These are phyloP conservation scores for Jimgerdemannia lactiflua DNA, from an alignment of 192 early-diverging fungal species.

Conservation along the genomic window DNA sequence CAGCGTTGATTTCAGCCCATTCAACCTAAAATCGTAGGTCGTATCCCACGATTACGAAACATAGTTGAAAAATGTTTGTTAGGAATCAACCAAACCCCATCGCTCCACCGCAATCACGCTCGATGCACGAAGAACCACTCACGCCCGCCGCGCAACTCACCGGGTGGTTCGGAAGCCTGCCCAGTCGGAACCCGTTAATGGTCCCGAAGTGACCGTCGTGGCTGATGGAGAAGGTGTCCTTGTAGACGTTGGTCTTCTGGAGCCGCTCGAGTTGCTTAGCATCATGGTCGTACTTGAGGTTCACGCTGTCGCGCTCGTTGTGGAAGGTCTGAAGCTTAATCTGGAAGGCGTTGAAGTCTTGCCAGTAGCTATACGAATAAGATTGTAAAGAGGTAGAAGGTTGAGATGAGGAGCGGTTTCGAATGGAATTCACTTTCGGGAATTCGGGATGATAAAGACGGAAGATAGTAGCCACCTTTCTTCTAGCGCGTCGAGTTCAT, in stretches of 20 bases:
- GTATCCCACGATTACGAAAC: neutral
- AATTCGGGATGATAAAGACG: neutral
- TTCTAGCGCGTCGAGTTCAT: slow-evolving; percentile 55
- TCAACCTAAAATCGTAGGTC: slow-evolving; percentile 56
- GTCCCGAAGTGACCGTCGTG: slow-evolving; percentile 85
- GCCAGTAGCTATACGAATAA: slow-evolving; percentile 44
- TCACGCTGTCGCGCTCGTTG: slow-evolving; percentile 76
- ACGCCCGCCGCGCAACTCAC: slow-evolving; percentile 30
- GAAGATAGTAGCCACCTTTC: slow-evolving; percentile 34
- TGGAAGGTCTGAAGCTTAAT: slow-evolving; percentile 59
- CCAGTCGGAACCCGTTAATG: slow-evolving; percentile 93
- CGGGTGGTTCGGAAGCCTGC: slow-evolving; percentile 68
- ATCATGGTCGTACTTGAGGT: slow-evolving; percentile 75
- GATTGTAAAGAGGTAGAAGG: too few species aligned
- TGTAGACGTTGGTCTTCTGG: slow-evolving; percentile 92
- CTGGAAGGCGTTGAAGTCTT: slow-evolving; percentile 74
- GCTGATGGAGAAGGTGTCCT: slow-evolving; percentile 90
- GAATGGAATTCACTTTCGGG: neutral
- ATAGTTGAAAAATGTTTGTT: too few species aligned
- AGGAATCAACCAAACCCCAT: too few species aligned
- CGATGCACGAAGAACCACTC: neutral
- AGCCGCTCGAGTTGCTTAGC: slow-evolving; percentile 75
- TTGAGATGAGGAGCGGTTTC: neutral
- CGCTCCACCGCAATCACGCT: too few species aligned
- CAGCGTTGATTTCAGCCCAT: slow-evolving; percentile 97